A percentile compares a stretch with the other conserved stretches of the same genome.
Evolutionary conservation across 495 filamentous ascomycete genomes (phyloP).

Genomic region (Penicillium herquei): DNA sequence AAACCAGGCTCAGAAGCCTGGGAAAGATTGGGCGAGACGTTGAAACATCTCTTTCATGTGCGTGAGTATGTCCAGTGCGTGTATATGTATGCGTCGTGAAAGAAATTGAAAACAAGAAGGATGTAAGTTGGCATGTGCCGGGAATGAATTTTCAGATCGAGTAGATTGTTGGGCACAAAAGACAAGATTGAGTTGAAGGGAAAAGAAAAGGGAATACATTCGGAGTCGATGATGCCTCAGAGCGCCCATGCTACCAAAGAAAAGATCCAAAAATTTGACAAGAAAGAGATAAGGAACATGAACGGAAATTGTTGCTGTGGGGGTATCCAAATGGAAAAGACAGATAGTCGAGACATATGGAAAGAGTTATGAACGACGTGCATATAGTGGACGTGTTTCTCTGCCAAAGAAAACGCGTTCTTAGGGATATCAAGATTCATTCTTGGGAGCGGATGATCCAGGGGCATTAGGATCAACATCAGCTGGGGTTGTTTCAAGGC

Average conservation of each 20-base stretch:
- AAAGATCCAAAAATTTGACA: neutral
- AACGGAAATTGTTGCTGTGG: constrained; percentile 24
- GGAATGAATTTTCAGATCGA: neutral
- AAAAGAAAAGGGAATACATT: neutral
- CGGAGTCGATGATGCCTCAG: neutral
- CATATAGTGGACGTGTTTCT: neutral
- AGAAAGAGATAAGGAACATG: neutral
- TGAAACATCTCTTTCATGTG: constrained; percentile 21
- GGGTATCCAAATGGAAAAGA: constrained; percentile 42
- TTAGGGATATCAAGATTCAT: constrained; percentile 1
- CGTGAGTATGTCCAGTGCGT: constrained; percentile 23
- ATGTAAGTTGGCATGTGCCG: neutral
- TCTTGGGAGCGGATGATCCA: neutral
- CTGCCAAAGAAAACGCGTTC: too few relatives aligned
- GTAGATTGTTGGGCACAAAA: neutral
- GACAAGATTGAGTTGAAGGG: neutral
- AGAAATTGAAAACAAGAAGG: constrained; percentile 5
- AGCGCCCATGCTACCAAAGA: constrained; percentile 5
- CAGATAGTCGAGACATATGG: constrained; percentile 28
- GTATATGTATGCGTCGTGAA: constrained; percentile 3
- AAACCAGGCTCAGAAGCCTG: neutral
- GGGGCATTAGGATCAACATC: constrained; percentile 3
- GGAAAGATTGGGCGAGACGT: constrained; percentile 5
- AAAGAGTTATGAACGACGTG: constrained; percentile 2
- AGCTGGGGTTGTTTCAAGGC: constrained; percentile 13